A percentile compares a stretch with the other conserved stretches of the same genome.
These are phyloP conservation scores for Oenanthe javanica DNA, from an alignment of 140 eudicot species.

Conservation along the genomic window DNA sequence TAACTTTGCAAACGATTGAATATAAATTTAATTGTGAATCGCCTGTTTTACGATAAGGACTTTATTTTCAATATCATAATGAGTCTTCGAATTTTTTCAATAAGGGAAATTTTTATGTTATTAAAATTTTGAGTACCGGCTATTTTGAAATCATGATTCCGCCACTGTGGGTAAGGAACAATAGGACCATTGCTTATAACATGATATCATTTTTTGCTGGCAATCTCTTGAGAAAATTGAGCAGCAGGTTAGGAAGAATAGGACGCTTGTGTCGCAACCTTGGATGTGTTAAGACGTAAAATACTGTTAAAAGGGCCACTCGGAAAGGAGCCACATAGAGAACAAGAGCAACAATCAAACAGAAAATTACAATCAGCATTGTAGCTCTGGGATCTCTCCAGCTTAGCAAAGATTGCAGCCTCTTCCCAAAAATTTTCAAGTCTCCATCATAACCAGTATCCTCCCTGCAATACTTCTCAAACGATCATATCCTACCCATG, in stretches of 20 bases:
- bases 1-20: no score
- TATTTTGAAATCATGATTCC: no score
- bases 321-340: constrained; percentile 81
- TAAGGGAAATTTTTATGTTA: no score
- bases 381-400: no score
- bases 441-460: constrained; percentile 87
- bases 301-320: constrained; percentile 62
- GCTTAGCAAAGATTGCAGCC: constrained; percentile 64
- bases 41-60: no score
- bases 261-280: constrained; percentile 67
- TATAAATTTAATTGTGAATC: no score
- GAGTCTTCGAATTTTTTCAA: no score
- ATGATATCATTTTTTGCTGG: constrained; percentile 82
- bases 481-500: constrained; percentile 91
- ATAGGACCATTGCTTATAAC: constrained; percentile 37
- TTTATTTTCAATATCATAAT: no score
- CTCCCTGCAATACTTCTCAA: constrained; percentile 77
- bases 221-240: constrained; percentile 74
- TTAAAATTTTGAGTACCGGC: no score
- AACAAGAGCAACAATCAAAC: constrained; percentile 51
- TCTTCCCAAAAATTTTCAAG: constrained; percentile 78
- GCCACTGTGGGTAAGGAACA: neutral
- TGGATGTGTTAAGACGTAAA: constrained; percentile 78
- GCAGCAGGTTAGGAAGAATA: constrained; percentile 58
- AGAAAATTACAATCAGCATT: no score